phyloP scores from a whole-genome alignment of 768 basidiomycete genomes.

The Termitomyces bulborhizus region DNA sequence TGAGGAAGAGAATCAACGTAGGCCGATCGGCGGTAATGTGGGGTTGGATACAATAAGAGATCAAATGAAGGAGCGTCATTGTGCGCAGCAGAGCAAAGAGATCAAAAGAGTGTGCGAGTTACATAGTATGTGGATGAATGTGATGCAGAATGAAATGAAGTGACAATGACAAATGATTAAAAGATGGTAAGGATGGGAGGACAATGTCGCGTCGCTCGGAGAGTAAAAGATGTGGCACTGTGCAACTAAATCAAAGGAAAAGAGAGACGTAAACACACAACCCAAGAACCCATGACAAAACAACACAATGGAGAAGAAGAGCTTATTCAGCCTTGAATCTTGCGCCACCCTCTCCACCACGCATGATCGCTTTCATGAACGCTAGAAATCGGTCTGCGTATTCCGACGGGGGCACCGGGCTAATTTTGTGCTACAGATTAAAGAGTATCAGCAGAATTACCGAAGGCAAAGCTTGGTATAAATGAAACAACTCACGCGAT shows the following conservation, averaged over 20 bases:
- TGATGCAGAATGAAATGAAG: neutral
- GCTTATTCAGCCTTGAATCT: conserved; percentile 31
- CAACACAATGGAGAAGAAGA: neutral
- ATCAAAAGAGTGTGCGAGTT: conserved; percentile 9
- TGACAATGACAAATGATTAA: neutral
- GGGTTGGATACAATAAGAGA: neutral
- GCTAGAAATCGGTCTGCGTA: conserved; percentile 86
- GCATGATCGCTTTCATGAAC: conserved; percentile 84
- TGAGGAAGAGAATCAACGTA: neutral
- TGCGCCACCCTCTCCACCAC: conserved; percentile 64
- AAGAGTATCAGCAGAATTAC: conserved; percentile 6
- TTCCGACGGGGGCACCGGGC: conserved; percentile 81
- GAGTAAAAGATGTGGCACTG: neutral
- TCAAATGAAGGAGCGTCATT: conserved; percentile 2
- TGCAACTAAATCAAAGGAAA: neutral
- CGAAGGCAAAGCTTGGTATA: neutral
- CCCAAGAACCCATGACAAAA: neutral
- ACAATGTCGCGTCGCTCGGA: neutral
- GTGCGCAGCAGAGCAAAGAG: neutral
- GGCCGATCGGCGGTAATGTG: neutral
- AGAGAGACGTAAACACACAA: neutral
- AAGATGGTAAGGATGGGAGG: neutral
- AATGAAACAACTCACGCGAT: conserved; percentile 62
- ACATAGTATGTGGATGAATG: neutral
- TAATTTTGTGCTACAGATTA: conserved; percentile 77